Conservation (phyloP, 257 asterid species). For the Solanum medicagineum region DNA sequence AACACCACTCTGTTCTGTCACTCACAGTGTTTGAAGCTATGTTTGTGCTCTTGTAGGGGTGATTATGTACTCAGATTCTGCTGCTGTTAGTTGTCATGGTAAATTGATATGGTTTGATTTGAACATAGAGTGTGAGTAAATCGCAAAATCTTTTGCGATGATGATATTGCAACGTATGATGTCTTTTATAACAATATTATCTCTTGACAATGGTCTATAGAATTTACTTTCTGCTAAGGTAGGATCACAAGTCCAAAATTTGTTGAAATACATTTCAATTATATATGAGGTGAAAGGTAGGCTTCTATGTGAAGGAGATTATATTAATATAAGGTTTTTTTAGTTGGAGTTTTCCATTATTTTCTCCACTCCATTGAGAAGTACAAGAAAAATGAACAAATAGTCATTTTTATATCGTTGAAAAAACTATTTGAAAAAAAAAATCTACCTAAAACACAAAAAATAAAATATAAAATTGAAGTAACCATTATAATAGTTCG, state of each 20-base stretch:
- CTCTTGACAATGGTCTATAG: not conserved
- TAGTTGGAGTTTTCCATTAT: not conserved
- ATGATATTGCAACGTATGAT: not conserved
- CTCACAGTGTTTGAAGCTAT: not conserved
- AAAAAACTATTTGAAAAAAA: too few species aligned
- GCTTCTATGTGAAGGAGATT: not conserved
- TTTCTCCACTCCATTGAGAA: too few species aligned
- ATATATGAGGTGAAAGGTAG: not conserved
- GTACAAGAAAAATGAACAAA: too few species aligned
- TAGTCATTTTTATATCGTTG: too few species aligned
- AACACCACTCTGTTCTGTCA: not conserved
- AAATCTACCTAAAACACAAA: too few species aligned
- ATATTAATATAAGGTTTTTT: not conserved
- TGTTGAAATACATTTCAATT: not conserved
- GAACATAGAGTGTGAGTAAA: not conserved
- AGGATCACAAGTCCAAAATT: not conserved
- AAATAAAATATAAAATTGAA: too few species aligned
- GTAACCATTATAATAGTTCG: too few species aligned
- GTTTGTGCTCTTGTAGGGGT: not conserved
- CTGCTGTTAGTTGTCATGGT: not conserved
- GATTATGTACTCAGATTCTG: not conserved
- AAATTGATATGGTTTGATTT: not conserved
- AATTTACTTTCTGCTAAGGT: not conserved
- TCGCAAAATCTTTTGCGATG: not conserved
- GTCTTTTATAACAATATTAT: not conserved